Evolutionary conservation across 108 stramenopile genomes (phyloP).

Genomic region (Nitzschia sp.): DNA sequence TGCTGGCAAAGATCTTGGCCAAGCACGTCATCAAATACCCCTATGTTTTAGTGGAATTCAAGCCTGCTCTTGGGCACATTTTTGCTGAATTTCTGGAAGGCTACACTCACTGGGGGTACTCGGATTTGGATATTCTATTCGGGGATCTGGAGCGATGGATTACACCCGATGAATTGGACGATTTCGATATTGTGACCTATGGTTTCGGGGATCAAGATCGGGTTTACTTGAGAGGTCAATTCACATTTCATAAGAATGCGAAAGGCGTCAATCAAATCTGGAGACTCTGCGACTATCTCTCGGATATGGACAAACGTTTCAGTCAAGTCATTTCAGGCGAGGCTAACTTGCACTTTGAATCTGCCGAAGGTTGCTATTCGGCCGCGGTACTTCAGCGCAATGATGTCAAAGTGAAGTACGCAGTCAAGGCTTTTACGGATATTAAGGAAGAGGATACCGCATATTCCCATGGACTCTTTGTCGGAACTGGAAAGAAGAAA

Average conservation of each 20-base stretch:
- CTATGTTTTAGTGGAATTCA: slow-evolving; percentile 92
- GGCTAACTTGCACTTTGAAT: slow-evolving; percentile 63
- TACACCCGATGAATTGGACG: slow-evolving; percentile 70
- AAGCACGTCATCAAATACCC: slow-evolving; percentile 56
- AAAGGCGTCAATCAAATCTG: slow-evolving; percentile 77
- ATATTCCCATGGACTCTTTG: slow-evolving; percentile 71
- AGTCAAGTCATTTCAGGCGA: slow-evolving; percentile 35
- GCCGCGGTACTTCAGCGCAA: slow-evolving; percentile 58
- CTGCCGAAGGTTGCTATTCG: slow-evolving; percentile 94
- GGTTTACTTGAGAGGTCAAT: slow-evolving; percentile 89
- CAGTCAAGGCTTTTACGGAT: slow-evolving; percentile 87
- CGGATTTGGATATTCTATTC: slow-evolving; percentile 91
- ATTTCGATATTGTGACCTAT: slow-evolving; percentile 92
- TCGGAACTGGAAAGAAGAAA: slow-evolving; percentile 37
- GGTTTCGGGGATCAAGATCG: slow-evolving; percentile 89
- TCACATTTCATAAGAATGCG: slow-evolving; percentile 89
- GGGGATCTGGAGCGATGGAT: slow-evolving; percentile 89
- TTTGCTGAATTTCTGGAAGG: slow-evolving; percentile 70
- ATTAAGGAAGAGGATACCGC: slow-evolving; percentile 54
- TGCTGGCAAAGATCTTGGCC: slow-evolving; percentile 43
- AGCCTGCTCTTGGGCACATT: slow-evolving; percentile 92
- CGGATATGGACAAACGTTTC: slow-evolving; percentile 79
- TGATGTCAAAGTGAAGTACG: slow-evolving; percentile 85
- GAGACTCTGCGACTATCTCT: slow-evolving; percentile 82
- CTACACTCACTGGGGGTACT: slow-evolving; percentile 94